Evolutionary conservation across 179 eudicot genomes (phyloP).

Genomic region (Beta corolliflora): DNA sequence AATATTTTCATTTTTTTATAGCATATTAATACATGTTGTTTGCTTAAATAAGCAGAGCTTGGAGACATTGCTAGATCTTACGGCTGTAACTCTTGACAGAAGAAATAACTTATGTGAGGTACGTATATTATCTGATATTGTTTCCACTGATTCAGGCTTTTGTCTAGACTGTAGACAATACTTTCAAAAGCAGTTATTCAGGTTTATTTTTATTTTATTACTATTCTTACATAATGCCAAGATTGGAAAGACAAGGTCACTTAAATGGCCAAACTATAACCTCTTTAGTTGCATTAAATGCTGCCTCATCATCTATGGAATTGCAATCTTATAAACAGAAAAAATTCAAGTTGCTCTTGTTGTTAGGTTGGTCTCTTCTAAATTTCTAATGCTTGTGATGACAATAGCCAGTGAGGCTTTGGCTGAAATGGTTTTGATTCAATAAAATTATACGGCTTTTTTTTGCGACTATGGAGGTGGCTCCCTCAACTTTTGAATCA

Average conservation of each 20-base stretch:
- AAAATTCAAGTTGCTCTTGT: not conserved
- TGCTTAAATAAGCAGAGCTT: constrained; percentile 39
- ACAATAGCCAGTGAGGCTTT: not conserved
- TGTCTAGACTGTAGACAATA: not conserved
- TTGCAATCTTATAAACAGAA: too few relatives aligned
- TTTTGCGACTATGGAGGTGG: not conserved
- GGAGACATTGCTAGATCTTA: constrained; percentile 38
- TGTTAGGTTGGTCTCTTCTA: too few relatives aligned
- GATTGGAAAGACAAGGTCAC: not conserved
- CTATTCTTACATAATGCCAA: not conserved
- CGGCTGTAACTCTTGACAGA: constrained; percentile 32
- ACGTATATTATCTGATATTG: constrained; percentile 10
- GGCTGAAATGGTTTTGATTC: not conserved
- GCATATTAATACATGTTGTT: not conserved
- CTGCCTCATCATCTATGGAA: not conserved
- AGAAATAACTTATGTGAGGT: constrained; percentile 30
- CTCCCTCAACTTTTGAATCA: not conserved
- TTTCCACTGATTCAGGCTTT: constrained; percentile 6
- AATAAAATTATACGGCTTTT: not conserved
- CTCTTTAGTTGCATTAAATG: not conserved
- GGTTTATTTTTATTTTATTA: not conserved
- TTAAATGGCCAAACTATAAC: not conserved
- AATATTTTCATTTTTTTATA: not conserved
- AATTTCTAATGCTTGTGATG: not conserved
- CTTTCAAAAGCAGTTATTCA: not conserved